Evolutionary conservation across 129 eudicot species (phyloP), one percentile per base, ranked within the genome.

Genomic region (Helichrysum umbraculigerum): DNA sequence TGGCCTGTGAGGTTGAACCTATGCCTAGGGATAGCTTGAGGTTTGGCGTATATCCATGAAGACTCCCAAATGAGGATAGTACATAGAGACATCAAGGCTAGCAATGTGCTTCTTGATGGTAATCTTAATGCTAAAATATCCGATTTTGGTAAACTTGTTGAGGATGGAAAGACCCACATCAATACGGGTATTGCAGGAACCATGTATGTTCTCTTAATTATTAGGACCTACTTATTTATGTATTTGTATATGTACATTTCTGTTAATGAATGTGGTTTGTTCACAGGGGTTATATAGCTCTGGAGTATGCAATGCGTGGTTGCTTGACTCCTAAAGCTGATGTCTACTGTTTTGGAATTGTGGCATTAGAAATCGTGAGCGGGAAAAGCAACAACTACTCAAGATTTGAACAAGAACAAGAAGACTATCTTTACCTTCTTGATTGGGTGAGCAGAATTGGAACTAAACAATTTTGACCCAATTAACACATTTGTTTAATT

Each of bases 111-210:
- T 73, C 95, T 91, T 74, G 97, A 88, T 74, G 87, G 89, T 80
- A 88, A 88, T 62, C 84, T 91, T 33, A 85, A 83, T 63, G 95
- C 97, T 30, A 91, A 91, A 50, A 91, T 91, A 83, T 91, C 97
- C 29, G 95, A 91, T 78, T 91, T 91, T 76, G 97, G 97, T 51
- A 91, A 91, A 81, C 90, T 88, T 70, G 75, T 75, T n/a, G 95
- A 88, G 68, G 97, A 87, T 52, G 97, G 86, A 62, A 72, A 81
- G 65, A 87, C 95, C 30, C 97, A 88, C 74, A 91, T 88, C 76
- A 91, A 95, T 77, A 91, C 97, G n/a, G 86, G 92, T 64, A 75
- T 91, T 76, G 97, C 97, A 35, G 95, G 95, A 75, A 91, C 97
- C 39, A 87, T 88, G 95, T 91, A 87, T 64, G 92, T 82, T 69